phyloP scores from a whole-genome alignment of 345 rosid genomes.

The Aegle marmelos region DNA sequence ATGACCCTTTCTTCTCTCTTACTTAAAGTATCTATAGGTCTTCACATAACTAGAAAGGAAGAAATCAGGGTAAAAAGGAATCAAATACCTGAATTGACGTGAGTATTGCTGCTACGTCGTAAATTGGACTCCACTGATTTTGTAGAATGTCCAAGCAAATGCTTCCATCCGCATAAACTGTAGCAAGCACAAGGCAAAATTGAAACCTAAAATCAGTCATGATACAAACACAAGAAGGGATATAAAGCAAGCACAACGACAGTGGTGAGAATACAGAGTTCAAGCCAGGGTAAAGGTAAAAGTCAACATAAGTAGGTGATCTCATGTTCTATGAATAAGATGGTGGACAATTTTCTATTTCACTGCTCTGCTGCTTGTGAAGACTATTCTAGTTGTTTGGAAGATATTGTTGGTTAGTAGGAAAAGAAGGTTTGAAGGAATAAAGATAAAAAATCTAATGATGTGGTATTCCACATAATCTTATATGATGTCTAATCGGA shows the following conservation, averaged over 20 bases:
- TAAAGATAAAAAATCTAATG: background rate
- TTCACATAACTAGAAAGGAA: background rate
- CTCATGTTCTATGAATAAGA: background rate
- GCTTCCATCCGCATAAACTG: constrained; percentile 88
- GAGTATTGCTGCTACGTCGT: constrained; percentile 81
- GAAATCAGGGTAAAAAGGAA: background rate
- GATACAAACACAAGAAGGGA: background rate
- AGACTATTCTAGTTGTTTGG: background rate
- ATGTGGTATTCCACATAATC: background rate
- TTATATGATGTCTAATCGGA: background rate
- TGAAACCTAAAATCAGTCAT: background rate
- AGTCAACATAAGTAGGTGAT: background rate
- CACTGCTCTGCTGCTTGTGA: background rate
- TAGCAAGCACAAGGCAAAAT: background rate
- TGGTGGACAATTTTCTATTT: background rate
- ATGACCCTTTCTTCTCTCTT: background rate
- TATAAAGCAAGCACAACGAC: background rate
- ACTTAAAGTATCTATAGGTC: background rate
- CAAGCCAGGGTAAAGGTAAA: background rate
- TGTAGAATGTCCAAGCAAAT: constrained; percentile 84
- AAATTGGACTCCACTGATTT: constrained; percentile 86
- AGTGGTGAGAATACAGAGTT: background rate
- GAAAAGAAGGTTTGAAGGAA: background rate
- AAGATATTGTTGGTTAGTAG: background rate
- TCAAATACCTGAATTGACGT: constrained; percentile 69